phyloP scores from a whole-genome alignment of 2,329 filamentous ascomycete species.

The Fusarium pseudonygamai region DNA sequence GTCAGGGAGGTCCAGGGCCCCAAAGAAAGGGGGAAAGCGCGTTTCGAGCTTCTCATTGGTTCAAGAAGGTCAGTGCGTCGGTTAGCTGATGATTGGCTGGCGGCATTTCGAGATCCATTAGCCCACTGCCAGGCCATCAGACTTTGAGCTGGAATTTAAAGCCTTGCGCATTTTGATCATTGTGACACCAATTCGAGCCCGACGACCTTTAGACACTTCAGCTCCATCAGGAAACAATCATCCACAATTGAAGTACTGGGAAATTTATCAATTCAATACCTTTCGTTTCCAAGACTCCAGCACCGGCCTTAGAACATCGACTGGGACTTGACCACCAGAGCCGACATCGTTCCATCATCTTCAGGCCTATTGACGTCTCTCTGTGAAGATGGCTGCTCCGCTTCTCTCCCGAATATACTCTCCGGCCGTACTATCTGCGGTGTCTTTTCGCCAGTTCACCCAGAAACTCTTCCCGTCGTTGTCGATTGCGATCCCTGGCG shows the following conservation, averaged over 20 bases:
- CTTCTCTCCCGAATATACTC: constrained; percentile 66
- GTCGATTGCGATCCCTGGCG: constrained; percentile 67
- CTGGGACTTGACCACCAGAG: constrained; percentile 15
- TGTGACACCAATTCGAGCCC: constrained; percentile 27
- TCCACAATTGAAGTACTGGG: constrained; percentile 8
- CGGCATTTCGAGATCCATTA: constrained; percentile 36
- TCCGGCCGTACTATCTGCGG: constrained; percentile 52
- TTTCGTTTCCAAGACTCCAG: background rate
- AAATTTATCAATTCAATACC: background rate
- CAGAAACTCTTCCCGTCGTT: constrained; percentile 62
- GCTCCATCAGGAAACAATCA: background rate
- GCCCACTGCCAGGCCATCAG: constrained; percentile 35
- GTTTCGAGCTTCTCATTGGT: constrained; percentile 46
- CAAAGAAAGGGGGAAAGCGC: constrained; percentile 56
- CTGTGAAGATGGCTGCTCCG: constrained; percentile 58
- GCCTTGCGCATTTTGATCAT: constrained; percentile 39
- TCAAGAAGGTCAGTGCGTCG: constrained; percentile 41
- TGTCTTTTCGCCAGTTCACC: constrained; percentile 58
- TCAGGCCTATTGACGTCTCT: constrained; percentile 5
- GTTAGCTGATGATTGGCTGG: constrained; percentile 46
- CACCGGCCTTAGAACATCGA: background rate
- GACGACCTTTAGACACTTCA: constrained; percentile 24
- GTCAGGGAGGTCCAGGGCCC: constrained; percentile 48
- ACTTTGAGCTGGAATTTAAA: constrained; percentile 44
- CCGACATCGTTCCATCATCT: constrained; percentile 14